Conservation (phyloP, 345 rosid species). For the Sonneratia caseolaris region DNA sequence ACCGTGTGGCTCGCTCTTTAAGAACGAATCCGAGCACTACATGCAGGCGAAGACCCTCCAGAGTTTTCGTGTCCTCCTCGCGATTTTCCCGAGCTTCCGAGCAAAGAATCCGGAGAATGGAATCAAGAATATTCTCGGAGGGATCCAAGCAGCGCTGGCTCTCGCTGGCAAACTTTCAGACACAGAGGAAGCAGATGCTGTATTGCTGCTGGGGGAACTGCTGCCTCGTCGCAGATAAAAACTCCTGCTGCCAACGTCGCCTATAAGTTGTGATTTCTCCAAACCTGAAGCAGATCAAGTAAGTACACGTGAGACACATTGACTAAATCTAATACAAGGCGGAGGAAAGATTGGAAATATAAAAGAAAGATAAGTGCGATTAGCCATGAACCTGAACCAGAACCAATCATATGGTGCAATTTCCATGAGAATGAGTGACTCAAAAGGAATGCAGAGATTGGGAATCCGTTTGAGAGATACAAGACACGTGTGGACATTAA, state of each 20-base stretch:
- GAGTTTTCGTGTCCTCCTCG: conserved; percentile 45
- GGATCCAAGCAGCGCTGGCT: conserved; percentile 15
- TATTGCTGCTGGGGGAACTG: conserved; percentile 17
- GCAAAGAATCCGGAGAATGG: conserved; percentile 29
- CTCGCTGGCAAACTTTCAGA: conserved; percentile 14
- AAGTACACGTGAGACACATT: not conserved
- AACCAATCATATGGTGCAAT: no score
- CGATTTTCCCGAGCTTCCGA: conserved; percentile 35
- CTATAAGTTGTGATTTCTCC: conserved; percentile 48
- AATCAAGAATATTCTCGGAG: conserved; percentile 24
- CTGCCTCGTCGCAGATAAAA: conserved; percentile 55
- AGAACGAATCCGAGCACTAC: conserved; percentile 17
- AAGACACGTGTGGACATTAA: not conserved
- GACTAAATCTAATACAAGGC: not conserved
- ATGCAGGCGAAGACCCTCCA: conserved; percentile 66
- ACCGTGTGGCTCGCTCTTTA: not conserved
- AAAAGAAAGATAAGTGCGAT: no score
- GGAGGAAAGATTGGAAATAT: no score
- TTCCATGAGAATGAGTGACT: no score
- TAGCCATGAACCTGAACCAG: no score
- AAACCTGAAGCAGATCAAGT: conserved; percentile 30
- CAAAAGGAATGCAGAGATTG: no score
- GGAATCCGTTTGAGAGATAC: no score
- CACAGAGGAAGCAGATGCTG: conserved; percentile 13
- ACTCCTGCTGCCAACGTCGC: conserved; percentile 67